Percentiles rank a stretch among this genome's conserved stretches.
Conservation (phyloP, 495 filamentous ascomycete species). For the Platismatia glauca region DNA sequence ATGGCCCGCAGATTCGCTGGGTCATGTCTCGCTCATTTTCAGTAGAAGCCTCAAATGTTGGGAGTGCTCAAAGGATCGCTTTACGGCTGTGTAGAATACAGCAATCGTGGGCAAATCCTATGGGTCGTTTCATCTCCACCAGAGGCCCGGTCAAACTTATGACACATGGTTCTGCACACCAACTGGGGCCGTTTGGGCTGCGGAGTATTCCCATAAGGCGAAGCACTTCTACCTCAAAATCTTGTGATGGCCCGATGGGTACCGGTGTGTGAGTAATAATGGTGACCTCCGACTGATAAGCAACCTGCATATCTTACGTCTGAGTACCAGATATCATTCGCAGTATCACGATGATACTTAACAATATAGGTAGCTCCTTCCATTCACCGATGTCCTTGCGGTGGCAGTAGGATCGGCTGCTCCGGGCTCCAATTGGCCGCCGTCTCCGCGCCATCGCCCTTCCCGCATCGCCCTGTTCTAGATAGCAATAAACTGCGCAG, state of each 20-base stretch:
- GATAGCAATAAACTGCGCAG: too few relatives aligned
- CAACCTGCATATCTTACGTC: too few relatives aligned
- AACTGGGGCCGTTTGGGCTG: neutral
- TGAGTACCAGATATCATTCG: too few relatives aligned
- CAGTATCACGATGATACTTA: too few relatives aligned
- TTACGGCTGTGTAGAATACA: neutral
- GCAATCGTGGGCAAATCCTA: neutral
- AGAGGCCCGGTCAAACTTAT: neutral
- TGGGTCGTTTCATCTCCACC: neutral
- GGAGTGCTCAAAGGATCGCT: neutral
- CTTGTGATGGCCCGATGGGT: too few relatives aligned
- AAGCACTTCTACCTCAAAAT: too few relatives aligned
- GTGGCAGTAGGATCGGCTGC: neutral
- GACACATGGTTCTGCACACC: neutral
- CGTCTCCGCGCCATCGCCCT: neutral
- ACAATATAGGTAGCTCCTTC: too few relatives aligned
- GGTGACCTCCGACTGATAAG: too few relatives aligned
- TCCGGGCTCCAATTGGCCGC: neutral
- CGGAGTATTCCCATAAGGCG: neutral
- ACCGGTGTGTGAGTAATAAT: too few relatives aligned
- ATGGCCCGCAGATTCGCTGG: neutral
- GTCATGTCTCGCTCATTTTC: neutral
- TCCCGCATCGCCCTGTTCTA: slow-evolving; percentile 1
- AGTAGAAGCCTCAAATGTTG: neutral
- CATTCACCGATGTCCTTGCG: neutral